Evolutionary conservation across 83 land plant species (phyloP), one percentile per base, ranked within the genome.

Genomic region (Larix sibirica): DNA sequence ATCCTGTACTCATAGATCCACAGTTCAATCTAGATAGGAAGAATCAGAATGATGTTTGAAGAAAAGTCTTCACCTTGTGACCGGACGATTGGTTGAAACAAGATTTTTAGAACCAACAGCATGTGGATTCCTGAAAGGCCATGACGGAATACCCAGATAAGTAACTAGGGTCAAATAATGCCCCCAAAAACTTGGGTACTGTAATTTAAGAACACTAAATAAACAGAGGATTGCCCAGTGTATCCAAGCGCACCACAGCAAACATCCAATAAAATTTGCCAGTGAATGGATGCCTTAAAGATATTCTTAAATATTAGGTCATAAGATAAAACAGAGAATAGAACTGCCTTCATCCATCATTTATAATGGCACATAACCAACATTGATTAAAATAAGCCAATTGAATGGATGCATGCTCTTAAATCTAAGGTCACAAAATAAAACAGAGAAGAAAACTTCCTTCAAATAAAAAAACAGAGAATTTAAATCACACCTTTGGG

Each of bases 31-130:
- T 10, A 50, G 12, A 54, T 38, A 73, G 77, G 54, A 20, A 38
- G 16, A 73, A 16, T 8, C 1, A 20, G 42, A 1, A 24, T 20
- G 44, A 8, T 8, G 1, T 4, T 9, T 16, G n/a, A n/a, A 71
- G 1, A 42, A 73, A 73, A 73, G 21, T 73, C 56, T 18, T 42
- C 56, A 73, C 78, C 78, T 75, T 56, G 78, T 75, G 60, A 75
- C 78, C 12, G 78, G 78, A n/a, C 59, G 78, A 50, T 50, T 58
- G 24, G 31, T 42, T 14, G 78, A 18, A 50, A 50, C 31, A 50
- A 75, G 14, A 50, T 44, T 75, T 28, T 75, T 75, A 16, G 60
- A 56, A 50, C 12, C 33, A 75, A 23, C 78, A 10, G 78, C 60
- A 21, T 24, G 78, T 21, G 78, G 78, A 26, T 75, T 75, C 54